Evolutionary conservation across 2,329 filamentous ascomycete genomes (phyloP).

Genomic region (Xenosphaeropsis pyriputrescens): DNA sequence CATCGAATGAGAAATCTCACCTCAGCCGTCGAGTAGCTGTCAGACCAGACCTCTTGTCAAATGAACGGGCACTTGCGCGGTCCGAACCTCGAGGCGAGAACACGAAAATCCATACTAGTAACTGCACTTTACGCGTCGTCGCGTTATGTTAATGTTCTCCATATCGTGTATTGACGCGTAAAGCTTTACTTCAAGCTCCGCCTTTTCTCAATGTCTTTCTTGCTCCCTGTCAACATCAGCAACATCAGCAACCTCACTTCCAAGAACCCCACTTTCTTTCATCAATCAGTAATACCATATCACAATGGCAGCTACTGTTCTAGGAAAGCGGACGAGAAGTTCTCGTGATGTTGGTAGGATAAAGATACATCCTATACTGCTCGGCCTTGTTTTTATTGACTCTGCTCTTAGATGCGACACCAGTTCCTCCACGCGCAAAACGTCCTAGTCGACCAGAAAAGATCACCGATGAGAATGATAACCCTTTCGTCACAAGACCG

Average conservation of each 20-base stretch:
- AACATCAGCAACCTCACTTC: conserved; percentile 3
- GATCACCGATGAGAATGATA: conserved; percentile 51
- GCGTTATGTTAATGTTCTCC: too few species aligned
- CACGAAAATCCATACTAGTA: too few species aligned
- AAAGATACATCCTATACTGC: conserved; percentile 1
- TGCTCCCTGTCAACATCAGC: too few species aligned
- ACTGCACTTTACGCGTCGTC: too few species aligned
- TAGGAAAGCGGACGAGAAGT: conserved; percentile 31
- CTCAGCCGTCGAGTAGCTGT: too few species aligned
- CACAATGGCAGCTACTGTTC: conserved; percentile 20
- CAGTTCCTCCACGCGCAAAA: conserved; percentile 23
- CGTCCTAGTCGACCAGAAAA: conserved; percentile 21
- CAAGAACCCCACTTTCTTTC: neutral
- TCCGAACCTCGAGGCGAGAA: too few species aligned
- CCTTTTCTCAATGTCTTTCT: conserved; percentile 1
- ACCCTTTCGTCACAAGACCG: conserved; percentile 31
- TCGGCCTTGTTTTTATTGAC: conserved; percentile 5
- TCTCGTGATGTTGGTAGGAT: conserved; percentile 21
- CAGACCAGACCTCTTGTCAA: too few species aligned
- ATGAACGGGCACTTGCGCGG: too few species aligned
- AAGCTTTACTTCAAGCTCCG: neutral
- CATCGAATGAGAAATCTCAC: too few species aligned
- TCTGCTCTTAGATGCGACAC: conserved; percentile 10
- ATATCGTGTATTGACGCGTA: neutral
- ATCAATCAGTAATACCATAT: conserved; percentile 3